Base-by-base conservation (phyloP, 306 rosid species). In the Gastrolobium bilobum region DNA sequence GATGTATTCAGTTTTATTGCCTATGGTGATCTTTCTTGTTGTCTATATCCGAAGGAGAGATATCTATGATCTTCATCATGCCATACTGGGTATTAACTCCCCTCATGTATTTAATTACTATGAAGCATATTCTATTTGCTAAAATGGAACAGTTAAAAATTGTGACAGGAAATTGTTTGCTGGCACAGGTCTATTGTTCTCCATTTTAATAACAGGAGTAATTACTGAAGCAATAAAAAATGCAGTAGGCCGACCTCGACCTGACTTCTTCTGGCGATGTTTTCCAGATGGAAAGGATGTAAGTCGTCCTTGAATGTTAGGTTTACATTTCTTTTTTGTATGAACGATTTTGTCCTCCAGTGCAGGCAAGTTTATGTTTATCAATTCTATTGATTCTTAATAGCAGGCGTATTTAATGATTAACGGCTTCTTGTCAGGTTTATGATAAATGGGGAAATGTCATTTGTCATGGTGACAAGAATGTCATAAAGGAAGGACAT, bases 271-370 rank as follows among this genome's bases (percentile, higher is more conserved):
- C 63, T 94, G 97, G 98, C 91, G 97, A 52, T 94, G 98, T 85
- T 94, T 94, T 79, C 98, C 98, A 4, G 97, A 94, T 80, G 98
- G 98, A 85, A 94, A 91, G 78, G 97, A 89, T 81, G 98, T 94
- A 87, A 46, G 90, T 83, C 83, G 71, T 74, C 64, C 66, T 54
- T 39, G 9, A 81, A 81, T 63, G 69, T 50, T 46, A 33, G 48
- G 53, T 71, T 51, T 50, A 63, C 43, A 5, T 40, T 29, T 52
- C 5, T 33, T 73, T 29, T 73, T 70, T 82, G 13, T 11, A 5
- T 37, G 60, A 14, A 39, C 58, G 50, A 11, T 48, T 75, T 80
- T 79, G 54, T 29, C 59, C 33, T 31, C 9, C 56, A n/a, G 38
- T n/a, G 14, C 52, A 42, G 15, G 15, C 37, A 42, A 61, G 37